Base-by-base conservation (phyloP, 148 eudicot species). In the Drosera capensis region DNA sequence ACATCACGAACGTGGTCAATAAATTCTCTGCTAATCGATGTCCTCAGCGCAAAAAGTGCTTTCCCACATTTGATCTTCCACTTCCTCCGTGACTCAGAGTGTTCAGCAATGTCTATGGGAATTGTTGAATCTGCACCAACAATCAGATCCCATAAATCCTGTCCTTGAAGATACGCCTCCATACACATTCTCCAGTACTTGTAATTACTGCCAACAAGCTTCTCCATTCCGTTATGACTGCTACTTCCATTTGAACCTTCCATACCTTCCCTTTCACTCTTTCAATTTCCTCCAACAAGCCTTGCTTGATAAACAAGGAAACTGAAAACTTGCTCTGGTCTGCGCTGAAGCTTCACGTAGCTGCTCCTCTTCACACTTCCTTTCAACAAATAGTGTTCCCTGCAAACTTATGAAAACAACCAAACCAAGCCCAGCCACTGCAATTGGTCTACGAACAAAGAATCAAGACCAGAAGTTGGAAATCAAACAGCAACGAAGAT, bases 51-150 rank as follows among this genome's bases (percentile, higher is more conserved):
- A 45, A 59, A 51, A 1, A 59, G 19, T 11, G 51, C 64, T 28
- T 50, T 59, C 2, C 56, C 56, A 23, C 28, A 42, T 23, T 29
- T 49, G 41, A 58, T 49, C 28, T 58, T 49, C 55, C 55, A 4
- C 9, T 28, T 28, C 31, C 31, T 9, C 9, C 31, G 9, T 28
- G 31, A 9, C 9, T 28, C 31, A 28, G 31, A 4, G 9, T 28
- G 4, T 28, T 28, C 31, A 3, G 6, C 6, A 28, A 9, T 28
- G 31, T 28, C 31, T 28, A 9, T 9, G 9, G 31, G 31, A 28
- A 28, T 28, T 3, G 4, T 9, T 28, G 31, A 4, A 28, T 28
- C 31, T 3, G 31, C 31, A 28, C 31, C 31, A 3, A 9, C 6
- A 28, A 28, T 9, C 31, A 28, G 31, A 4, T 28, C 31, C 31